Conservation (phyloP, 768 basidiomycete genomes). For the Tylopilus subfusipes region DNA sequence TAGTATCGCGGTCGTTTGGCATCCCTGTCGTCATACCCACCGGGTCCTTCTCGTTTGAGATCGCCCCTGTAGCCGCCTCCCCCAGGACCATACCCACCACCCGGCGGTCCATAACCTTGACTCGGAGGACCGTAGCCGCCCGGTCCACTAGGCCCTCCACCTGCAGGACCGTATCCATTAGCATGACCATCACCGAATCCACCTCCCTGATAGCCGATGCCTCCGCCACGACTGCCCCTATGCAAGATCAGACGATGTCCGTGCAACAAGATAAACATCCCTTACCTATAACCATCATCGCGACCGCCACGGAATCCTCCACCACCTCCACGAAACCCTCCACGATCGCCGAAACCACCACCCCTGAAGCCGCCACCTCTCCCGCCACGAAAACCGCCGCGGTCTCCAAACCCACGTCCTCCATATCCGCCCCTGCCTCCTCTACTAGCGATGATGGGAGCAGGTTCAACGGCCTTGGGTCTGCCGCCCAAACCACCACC, state of each 20-base stretch:
- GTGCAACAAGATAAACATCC: neutral
- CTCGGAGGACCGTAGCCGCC: conserved; percentile 41
- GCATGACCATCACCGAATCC: conserved; percentile 52
- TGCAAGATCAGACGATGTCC: conserved; percentile 16
- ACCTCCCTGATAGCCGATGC: conserved; percentile 66
- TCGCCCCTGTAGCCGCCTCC: conserved; percentile 65
- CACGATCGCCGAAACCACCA: conserved; percentile 39
- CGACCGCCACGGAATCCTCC: conserved; percentile 37
- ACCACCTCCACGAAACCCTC: conserved; percentile 41
- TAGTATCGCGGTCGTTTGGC: conserved; percentile 80
- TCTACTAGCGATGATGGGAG: conserved; percentile 28
- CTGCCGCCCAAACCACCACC: conserved; percentile 99
- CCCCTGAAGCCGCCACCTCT: conserved; percentile 45
- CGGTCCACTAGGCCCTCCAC: conserved; percentile 39
- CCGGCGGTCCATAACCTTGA: conserved; percentile 43
- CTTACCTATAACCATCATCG: conserved; percentile 52
- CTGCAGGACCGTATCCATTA: conserved; percentile 54
- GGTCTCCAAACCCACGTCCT: conserved; percentile 38
- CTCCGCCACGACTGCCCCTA: conserved; percentile 66
- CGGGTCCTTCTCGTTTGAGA: conserved; percentile 71
- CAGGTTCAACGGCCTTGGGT: conserved; percentile 69
- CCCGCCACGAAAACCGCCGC: conserved; percentile 40
- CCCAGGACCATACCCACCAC: conserved; percentile 42
- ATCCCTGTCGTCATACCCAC: conserved; percentile 81
- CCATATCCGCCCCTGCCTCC: conserved; percentile 41